Percentiles rank a stretch among this genome's conserved stretches.
Conservation (phyloP, 2,329 filamentous ascomycete species). For the Sporothrix schenckii region DNA sequence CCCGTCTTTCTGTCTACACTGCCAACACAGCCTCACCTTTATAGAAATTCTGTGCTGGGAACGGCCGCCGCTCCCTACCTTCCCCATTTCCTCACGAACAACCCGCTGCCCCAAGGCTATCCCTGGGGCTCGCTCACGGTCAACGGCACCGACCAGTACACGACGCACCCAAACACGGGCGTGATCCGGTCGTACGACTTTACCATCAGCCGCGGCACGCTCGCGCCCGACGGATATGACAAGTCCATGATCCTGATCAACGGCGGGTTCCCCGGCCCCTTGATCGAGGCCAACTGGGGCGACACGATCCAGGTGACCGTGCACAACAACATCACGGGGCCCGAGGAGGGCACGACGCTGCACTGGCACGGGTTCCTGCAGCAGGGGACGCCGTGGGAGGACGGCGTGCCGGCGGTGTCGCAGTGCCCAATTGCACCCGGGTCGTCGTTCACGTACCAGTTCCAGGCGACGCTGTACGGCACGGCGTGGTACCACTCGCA, state of each 20-base stretch:
- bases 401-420: slow-evolving; percentile 51
- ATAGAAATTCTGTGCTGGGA: slow-evolving; percentile 48
- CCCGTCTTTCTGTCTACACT: no score
- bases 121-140: slow-evolving; percentile 56
- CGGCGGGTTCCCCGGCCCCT: slow-evolving; percentile 42
- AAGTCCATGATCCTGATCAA: slow-evolving; percentile 52
- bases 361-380: slow-evolving; percentile 57
- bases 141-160: slow-evolving; percentile 54
- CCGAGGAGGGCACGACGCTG: slow-evolving; percentile 49
- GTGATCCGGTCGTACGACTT: slow-evolving; percentile 60
- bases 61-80: slow-evolving; percentile 46
- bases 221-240: slow-evolving; percentile 61
- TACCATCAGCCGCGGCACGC: slow-evolving; percentile 53
- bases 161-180: slow-evolving; percentile 54
- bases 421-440: slow-evolving; percentile 49
- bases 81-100: slow-evolving; percentile 52
- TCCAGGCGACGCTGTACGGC: slow-evolving; percentile 47
- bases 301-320: slow-evolving; percentile 59
- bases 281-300: slow-evolving; percentile 45
- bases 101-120: slow-evolving; percentile 52
- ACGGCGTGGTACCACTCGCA: slow-evolving; percentile 54
- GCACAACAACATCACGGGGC: slow-evolving; percentile 62
- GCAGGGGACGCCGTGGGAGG: slow-evolving; percentile 49
- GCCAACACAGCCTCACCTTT: slow-evolving; percentile 21
- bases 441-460: slow-evolving; percentile 44